phyloP scores from a whole-genome alignment of 306 rosid genomes.

The Cucumis melo region DNA sequence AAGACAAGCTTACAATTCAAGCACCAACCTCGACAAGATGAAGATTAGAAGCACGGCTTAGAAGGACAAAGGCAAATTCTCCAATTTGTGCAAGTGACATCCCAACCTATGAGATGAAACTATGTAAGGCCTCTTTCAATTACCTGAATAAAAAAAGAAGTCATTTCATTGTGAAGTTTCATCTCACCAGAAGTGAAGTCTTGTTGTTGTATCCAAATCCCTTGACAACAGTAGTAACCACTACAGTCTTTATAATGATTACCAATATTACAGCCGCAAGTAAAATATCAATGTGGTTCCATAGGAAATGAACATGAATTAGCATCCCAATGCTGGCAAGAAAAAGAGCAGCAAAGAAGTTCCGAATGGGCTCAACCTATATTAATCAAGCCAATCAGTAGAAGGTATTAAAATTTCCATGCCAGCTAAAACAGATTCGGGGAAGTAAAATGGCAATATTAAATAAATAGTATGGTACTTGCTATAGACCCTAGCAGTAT shows the following conservation, averaged over 20 bases:
- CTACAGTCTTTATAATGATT: conserved; percentile 63
- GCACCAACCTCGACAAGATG: conserved; percentile 84
- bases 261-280: conserved; percentile 94
- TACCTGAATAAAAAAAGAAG: neutral
- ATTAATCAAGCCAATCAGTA: conserved; percentile 18
- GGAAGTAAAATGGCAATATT: neutral
- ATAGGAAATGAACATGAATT: conserved; percentile 91
- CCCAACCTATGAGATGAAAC: conserved; percentile 70
- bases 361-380: conserved; percentile 95
- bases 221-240: conserved; percentile 67
- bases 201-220: conserved; percentile 89
- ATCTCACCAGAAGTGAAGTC: conserved; percentile 87
- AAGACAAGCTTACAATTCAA: neutral
- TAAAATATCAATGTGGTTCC: conserved; percentile 93
- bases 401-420: conserved; percentile 7
- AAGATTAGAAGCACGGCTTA: conserved; percentile 95
- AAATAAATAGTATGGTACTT: neutral
- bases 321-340: conserved; percentile 99
- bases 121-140: conserved; percentile 31
- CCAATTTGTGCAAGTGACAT: conserved; percentile 98
- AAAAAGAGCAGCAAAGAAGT: conserved; percentile 88
- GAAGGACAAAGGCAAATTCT: conserved; percentile 92
- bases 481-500: neutral
- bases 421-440: neutral
- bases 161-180: neutral